Base-by-base conservation (phyloP, 2,329 filamentous ascomycete genomes). In the Coniosporium tulheliwenetii region DNA sequence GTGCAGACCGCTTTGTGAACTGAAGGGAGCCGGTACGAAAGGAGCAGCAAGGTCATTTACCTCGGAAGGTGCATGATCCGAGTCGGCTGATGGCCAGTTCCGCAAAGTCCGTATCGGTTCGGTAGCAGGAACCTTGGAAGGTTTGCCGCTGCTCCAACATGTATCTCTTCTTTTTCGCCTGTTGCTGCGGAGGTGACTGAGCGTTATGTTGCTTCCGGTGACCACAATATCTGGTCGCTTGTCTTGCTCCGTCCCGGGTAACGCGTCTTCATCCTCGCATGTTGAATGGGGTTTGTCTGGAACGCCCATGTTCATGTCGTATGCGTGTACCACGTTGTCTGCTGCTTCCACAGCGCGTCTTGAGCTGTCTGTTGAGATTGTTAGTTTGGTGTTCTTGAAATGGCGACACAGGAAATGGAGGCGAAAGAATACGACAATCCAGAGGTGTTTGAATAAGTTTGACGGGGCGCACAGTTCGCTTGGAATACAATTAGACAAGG, bases 301-400 rank as follows among this genome's bases (percentile, higher is more conserved):
- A 35, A 84, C 69, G 49, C 79, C 74, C 76, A 83, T 80, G 51
- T 83, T 79, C 58, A 83, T 72, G 51, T 83, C 79, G 49, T 82
- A 82, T 10, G 79, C 79, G 56, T 83, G 77, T 8, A 84, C 79
- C 13, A 84, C 78, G 48, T 84, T 84, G 54, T 84, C 79, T 7
- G 79, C 79, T 14, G 79, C 79, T 56, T 83, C 79, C 4, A 84
- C 76, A 1, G 79, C 79, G 44, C 79, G 68, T 52, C 77, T 70
- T 41, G 79, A 80, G 53, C 77, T 82, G 52, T 83, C 79, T 76
- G 47, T 50, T 3, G 7, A 26, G 19, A 7, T 26, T 7, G 19
- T 26, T 7, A 37, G 44, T 5, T n/a, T 14, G 19, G 14, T 34
- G 45, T 51, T 37, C 46, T 43, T 36, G 32, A n/a, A n/a, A 8